Evolutionary conservation across 441 rosid species (phyloP).

Genomic region (Rhodomyrtus psidioides): DNA sequence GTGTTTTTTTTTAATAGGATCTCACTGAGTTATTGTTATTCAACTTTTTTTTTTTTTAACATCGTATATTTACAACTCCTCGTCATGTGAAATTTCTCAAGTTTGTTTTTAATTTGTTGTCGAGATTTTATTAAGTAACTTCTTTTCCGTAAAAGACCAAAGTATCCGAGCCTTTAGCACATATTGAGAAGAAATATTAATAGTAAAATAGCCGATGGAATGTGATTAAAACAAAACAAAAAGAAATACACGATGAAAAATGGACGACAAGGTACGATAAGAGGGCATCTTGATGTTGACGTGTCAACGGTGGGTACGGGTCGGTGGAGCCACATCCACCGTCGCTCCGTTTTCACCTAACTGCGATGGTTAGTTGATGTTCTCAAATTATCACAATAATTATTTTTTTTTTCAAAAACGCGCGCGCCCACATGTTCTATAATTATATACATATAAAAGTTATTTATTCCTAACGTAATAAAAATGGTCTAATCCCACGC

Average conservation of each 20-base stretch:
- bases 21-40: neutral
- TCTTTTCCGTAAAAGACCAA: fast-evolving
- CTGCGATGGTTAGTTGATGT: neutral
- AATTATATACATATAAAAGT: no score
- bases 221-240: no score
- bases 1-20: no score
- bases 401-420: no score
- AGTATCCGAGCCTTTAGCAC: neutral
- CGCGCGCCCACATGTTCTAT: no score
- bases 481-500: no score
- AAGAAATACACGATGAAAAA: neutral
- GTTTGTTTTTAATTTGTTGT: neutral
- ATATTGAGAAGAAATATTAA: neutral
- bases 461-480: no score
- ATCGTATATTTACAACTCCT: neutral
- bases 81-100: neutral
- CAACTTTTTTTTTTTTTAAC: neutral
- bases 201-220: neutral
- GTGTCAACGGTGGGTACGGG: slow-evolving; percentile 21
- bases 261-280: neutral
- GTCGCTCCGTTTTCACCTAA: neutral
- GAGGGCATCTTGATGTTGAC: slow-evolving; percentile 22
- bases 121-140: neutral
- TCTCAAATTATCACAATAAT: neutral
- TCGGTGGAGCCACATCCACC: slow-evolving; percentile 4